A percentile compares a stretch with the other conserved stretches of the same genome.
Conservation (phyloP, 164 flowering plant species). For the Vitis rupestris region DNA sequence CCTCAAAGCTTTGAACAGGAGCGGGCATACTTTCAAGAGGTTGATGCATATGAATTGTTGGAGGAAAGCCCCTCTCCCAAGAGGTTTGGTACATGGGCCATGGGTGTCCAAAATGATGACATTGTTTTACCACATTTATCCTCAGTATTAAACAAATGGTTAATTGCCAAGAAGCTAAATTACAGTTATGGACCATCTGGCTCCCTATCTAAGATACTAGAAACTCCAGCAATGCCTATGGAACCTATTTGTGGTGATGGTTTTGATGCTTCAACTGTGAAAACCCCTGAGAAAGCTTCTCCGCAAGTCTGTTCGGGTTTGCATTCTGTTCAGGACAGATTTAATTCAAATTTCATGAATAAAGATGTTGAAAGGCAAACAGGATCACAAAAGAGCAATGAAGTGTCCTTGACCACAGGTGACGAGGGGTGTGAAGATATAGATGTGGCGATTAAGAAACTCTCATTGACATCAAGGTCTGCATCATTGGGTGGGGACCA, state of each 20-base stretch:
- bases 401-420: constrained; percentile 10
- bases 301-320: constrained; percentile 9
- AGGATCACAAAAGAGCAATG: constrained; percentile 14
- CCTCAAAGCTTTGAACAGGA: constrained; percentile 67
- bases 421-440: constrained; percentile 42
- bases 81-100: constrained; percentile 58
- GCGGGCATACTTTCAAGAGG: constrained; percentile 77
- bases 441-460: constrained; percentile 49
- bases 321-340: constrained; percentile 23
- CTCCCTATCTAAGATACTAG: constrained; percentile 58
- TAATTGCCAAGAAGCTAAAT: constrained; percentile 49
- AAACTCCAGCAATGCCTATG: constrained; percentile 38
- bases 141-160: constrained; percentile 66
- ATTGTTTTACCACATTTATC: constrained; percentile 48
- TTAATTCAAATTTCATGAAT: constrained; percentile 8
- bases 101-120: constrained; percentile 36
- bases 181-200: constrained; percentile 43
- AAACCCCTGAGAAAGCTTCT: constrained; percentile 41
- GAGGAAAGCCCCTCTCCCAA: constrained; percentile 98
- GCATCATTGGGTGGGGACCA: constrained; percentile 25
- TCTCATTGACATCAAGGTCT: constrained; percentile 53
- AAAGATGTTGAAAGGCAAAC: constrained; percentile 16
- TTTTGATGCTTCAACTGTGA: constrained; percentile 23
- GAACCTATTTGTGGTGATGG: constrained; percentile 26
- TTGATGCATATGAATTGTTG: constrained; percentile 77